Conservation (phyloP, 805 yeast genomes). For the Metschnikowia anglica region DNA sequence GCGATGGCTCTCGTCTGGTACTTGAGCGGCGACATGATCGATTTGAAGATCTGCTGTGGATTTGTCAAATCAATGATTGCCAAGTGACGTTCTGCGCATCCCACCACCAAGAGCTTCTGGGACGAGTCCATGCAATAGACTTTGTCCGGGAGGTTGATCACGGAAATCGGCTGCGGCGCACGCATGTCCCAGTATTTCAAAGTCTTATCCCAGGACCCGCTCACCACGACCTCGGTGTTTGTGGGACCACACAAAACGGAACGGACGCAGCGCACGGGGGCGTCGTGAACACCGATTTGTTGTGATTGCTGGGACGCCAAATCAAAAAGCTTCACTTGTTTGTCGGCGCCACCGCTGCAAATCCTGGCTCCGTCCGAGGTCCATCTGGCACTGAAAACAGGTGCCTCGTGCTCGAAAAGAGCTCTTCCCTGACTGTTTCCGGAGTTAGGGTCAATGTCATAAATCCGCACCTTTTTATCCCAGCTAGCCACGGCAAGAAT, state of each 20-base stretch:
- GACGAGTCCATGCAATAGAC: slow-evolving; percentile 86
- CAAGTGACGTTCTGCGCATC: slow-evolving; percentile 86
- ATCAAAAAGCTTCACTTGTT: slow-evolving; percentile 81
- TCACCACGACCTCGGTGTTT: slow-evolving; percentile 77
- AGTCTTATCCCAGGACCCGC: slow-evolving; percentile 97
- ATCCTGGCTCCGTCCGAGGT: slow-evolving; percentile 84
- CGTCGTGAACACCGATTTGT: slow-evolving; percentile 84
- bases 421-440: slow-evolving; percentile 90
- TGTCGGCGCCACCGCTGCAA: slow-evolving; percentile 87
- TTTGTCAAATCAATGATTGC: slow-evolving; percentile 73
- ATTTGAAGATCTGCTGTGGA: slow-evolving; percentile 80
- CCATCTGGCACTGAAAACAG: slow-evolving; percentile 83
- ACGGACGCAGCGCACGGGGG: slow-evolving; percentile 71
- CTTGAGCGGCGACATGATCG: slow-evolving; percentile 72
- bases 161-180: slow-evolving; percentile 75
- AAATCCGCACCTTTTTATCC: slow-evolving; percentile 93
- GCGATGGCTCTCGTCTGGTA: slow-evolving; percentile 82
- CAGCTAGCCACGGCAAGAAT: slow-evolving; percentile 80
- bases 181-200: slow-evolving; percentile 93
- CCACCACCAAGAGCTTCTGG: slow-evolving; percentile 84
- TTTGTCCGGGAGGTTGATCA: slow-evolving; percentile 82
- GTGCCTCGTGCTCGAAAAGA: slow-evolving; percentile 83
- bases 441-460: slow-evolving; percentile 70
- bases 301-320: slow-evolving; percentile 76
- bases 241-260: slow-evolving; percentile 83